These are phyloP conservation scores for Fusarium falciforme DNA, from an alignment of 2,329 filamentous ascomycete species.

Conservation along the genomic window DNA sequence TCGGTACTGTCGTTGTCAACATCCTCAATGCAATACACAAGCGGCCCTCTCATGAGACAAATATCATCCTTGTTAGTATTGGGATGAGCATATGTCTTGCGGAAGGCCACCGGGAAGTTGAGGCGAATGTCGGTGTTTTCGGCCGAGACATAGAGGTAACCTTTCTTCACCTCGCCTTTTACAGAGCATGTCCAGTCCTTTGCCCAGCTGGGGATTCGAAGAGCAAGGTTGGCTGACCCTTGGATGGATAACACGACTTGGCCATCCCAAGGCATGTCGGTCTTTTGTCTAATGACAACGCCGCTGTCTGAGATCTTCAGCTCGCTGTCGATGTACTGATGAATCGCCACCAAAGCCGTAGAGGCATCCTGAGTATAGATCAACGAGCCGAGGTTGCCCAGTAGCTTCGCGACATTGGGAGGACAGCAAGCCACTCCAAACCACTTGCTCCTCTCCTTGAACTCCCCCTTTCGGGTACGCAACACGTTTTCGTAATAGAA, in stretches of 20 bases:
- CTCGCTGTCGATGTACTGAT: not conserved
- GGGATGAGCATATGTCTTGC: not conserved
- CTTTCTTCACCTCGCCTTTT: not conserved
- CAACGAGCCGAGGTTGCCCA: not conserved
- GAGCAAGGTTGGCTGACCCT: not conserved
- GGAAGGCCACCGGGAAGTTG: not conserved
- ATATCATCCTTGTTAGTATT: not conserved
- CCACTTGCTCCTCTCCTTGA: slow-evolving; percentile 12
- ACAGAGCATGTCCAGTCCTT: not conserved
- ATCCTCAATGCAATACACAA: not conserved
- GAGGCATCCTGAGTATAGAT: not conserved
- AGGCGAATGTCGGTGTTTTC: not conserved
- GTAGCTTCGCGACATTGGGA: slow-evolving; percentile 2
- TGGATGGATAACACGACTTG: not conserved
- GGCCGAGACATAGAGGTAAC: not conserved
- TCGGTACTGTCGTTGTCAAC: not conserved
- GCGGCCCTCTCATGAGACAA: not conserved
- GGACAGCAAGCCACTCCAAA: slow-evolving; percentile 12
- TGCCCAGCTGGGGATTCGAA: not conserved
- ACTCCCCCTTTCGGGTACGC: not conserved
- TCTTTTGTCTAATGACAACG: not conserved
- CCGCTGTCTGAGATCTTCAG: not conserved
- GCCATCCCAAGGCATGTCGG: not conserved
- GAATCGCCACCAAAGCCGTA: not conserved
- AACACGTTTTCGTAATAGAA: slow-evolving; percentile 7